These are phyloP conservation scores for Ettlia oleoabundans DNA, from an alignment of 139 green algal species.

Conservation along the genomic window DNA sequence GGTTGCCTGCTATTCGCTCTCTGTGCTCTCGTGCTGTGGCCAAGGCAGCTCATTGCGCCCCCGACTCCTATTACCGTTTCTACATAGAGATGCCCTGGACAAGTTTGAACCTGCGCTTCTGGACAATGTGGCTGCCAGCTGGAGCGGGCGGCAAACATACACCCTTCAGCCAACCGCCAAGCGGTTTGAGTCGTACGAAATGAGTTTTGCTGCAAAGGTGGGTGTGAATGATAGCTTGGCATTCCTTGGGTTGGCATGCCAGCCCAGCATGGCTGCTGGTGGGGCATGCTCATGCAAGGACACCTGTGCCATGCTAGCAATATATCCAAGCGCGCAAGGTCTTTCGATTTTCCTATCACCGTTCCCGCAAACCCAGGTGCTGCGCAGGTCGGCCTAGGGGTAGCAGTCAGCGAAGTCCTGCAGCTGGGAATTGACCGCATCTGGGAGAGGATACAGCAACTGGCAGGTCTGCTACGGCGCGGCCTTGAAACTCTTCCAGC, in stretches of 20 bases:
- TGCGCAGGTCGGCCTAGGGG: conserved; percentile 65
- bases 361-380: too few species aligned
- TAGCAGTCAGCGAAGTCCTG: conserved; percentile 61
- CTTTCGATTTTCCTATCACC: too few species aligned
- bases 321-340: too few species aligned
- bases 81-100: conserved; percentile 43
- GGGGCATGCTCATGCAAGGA: too few species aligned
- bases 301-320: too few species aligned
- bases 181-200: conserved; percentile 77
- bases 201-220: conserved; percentile 71
- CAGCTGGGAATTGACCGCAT: conserved; percentile 55
- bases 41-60: too few species aligned
- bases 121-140: conserved; percentile 63
- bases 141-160: conserved; percentile 47
- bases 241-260: too few species aligned
- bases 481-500: conserved; percentile 39
- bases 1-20: too few species aligned
- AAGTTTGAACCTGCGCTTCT: conserved; percentile 61
- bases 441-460: conserved; percentile 51
- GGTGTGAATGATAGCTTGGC: not conserved
- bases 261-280: too few species aligned
- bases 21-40: too few species aligned
- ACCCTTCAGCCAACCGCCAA: conserved; percentile 43
- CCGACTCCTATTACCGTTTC: too few species aligned
- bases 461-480: conserved; percentile 50